phyloP scores from a whole-genome alignment of 2,329 filamentous ascomycete genomes.

The Fusarium verrucosum region DNA sequence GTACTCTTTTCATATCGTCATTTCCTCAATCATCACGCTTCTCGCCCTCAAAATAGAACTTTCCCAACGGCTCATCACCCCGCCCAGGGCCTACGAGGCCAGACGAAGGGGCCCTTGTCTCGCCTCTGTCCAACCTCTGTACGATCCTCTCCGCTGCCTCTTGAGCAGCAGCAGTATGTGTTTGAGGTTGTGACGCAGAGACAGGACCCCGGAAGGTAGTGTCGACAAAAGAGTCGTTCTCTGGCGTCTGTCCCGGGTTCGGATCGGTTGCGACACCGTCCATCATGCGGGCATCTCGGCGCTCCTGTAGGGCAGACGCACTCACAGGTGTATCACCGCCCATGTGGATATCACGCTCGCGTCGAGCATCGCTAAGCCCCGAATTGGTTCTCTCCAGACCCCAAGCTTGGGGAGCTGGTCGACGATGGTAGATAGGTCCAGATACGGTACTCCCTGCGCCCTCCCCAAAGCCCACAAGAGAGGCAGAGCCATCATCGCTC shows the following conservation, averaged over 20 bases:
- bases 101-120: slow-evolving; percentile 51
- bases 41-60: slow-evolving; percentile 68
- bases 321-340: slow-evolving; percentile 56
- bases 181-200: slow-evolving; percentile 49
- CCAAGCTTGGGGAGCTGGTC: slow-evolving; percentile 57
- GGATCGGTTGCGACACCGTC: slow-evolving; percentile 72
- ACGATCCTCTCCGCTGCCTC: slow-evolving; percentile 73
- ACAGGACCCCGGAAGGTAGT: slow-evolving; percentile 69
- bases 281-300: slow-evolving; percentile 70
- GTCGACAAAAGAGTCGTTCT: slow-evolving; percentile 68
- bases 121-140: slow-evolving; percentile 63
- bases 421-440: slow-evolving; percentile 74
- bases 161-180: slow-evolving; percentile 41
- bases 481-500: slow-evolving; percentile 85
- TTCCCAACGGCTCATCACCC: slow-evolving; percentile 60
- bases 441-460: slow-evolving; percentile 87
- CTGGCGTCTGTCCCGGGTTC: slow-evolving; percentile 56
- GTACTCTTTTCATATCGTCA: neutral
- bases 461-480: slow-evolving; percentile 90
- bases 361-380: slow-evolving; percentile 59
- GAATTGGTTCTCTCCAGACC: slow-evolving; percentile 62
- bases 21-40: slow-evolving; percentile 30
- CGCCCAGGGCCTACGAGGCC: slow-evolving; percentile 57
- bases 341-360: slow-evolving; percentile 49
- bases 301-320: slow-evolving; percentile 60